Percentiles rank a stretch among this genome's conserved stretches.
Conservation (phyloP, 2,329 filamentous ascomycete species). For the Penicillium sp. region DNA sequence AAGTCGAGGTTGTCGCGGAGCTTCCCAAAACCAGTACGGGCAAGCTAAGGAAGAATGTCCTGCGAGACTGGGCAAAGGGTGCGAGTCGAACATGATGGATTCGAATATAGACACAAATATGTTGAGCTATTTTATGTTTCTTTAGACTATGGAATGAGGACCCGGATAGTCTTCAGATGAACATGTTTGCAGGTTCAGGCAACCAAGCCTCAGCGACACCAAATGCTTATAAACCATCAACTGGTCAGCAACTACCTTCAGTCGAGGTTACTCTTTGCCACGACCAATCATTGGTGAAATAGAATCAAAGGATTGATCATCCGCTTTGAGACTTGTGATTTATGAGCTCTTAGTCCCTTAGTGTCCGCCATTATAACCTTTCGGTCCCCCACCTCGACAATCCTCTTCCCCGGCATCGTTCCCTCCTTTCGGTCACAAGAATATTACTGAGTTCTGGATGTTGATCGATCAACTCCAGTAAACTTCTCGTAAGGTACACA, state of each 20-base stretch:
- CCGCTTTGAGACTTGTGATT: slow-evolving; percentile 4
- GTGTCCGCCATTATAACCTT: slow-evolving; percentile 6
- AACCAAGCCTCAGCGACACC: not conserved
- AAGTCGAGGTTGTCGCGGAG: slow-evolving; percentile 80
- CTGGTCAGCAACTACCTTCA: not conserved
- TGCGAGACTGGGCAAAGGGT: slow-evolving; percentile 79
- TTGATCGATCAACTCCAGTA: not conserved
- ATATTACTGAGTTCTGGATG: not conserved
- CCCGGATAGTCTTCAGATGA: not conserved
- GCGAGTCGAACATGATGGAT: slow-evolving; percentile 33
- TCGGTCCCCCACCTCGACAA: not conserved
- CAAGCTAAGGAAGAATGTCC: slow-evolving; percentile 93
- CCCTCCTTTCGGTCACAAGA: not conserved
- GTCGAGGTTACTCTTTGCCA: not conserved
- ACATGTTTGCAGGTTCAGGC: not conserved
- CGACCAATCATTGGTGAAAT: slow-evolving; percentile 10
- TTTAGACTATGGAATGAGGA: not conserved
- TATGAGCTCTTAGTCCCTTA: not conserved
- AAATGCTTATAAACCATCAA: slow-evolving; percentile 8
- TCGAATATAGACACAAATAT: not conserved
- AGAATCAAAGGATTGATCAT: slow-evolving; percentile 7
- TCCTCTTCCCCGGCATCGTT: not conserved
- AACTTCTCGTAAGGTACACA: not conserved
- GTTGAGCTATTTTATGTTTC: not conserved
- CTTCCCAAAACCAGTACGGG: slow-evolving; percentile 97